These are phyloP conservation scores for Schizosaccharomyces octosporus DNA, from an alignment of 805 yeast species.

Conservation along the genomic window DNA sequence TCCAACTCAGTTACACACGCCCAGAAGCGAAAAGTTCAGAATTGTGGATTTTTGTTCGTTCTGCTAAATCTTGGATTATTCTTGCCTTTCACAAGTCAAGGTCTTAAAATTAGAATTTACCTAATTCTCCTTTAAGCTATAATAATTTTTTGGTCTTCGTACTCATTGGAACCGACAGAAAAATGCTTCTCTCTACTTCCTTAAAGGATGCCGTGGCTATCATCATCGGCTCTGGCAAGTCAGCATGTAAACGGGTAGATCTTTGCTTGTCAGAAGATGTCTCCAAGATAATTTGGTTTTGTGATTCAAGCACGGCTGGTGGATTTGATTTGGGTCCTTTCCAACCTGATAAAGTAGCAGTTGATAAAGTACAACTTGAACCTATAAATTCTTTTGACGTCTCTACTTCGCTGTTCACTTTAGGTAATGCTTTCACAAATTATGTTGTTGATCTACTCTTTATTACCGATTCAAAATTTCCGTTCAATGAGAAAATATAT, in stretches of 20 bases:
- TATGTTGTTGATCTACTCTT: conserved; percentile 53
- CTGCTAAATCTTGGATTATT: too few relatives aligned
- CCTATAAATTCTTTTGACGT: background rate
- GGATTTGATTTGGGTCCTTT: background rate
- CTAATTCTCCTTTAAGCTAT: too few relatives aligned
- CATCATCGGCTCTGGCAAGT: background rate
- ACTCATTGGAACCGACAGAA: too few relatives aligned
- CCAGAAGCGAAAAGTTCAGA: too few relatives aligned
- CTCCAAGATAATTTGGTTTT: background rate
- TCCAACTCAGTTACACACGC: too few relatives aligned
- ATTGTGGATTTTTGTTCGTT: too few relatives aligned
- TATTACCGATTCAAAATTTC: conserved; percentile 14
- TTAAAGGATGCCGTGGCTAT: background rate
- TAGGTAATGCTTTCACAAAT: conserved; percentile 41
- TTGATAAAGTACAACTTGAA: background rate
- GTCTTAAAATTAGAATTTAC: too few relatives aligned
- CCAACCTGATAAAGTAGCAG: background rate
- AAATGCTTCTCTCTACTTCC: background rate
- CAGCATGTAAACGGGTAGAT: background rate
- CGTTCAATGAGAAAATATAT: conserved; percentile 16
- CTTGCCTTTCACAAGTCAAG: too few relatives aligned
- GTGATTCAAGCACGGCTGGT: background rate
- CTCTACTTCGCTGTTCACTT: conserved; percentile 16
- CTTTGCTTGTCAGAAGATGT: background rate
- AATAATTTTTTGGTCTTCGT: too few relatives aligned